Evolutionary conservation across 2,329 filamentous ascomycete genomes (phyloP).

Genomic region (Didymella arachidicola): DNA sequence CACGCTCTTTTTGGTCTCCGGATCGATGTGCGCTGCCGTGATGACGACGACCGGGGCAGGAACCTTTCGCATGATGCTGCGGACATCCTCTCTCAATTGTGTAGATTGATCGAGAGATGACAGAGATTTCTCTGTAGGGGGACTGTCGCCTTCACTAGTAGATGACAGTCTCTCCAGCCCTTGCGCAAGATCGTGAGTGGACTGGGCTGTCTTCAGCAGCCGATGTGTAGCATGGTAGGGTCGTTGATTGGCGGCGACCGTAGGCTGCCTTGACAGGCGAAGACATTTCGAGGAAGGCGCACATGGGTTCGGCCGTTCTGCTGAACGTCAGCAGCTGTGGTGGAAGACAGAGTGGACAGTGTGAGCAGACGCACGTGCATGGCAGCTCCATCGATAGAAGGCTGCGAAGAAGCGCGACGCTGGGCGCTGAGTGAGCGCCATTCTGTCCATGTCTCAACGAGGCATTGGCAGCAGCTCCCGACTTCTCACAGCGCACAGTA

Average conservation of each 20-base stretch:
- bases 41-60: constrained; percentile 66
- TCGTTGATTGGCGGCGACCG: background rate
- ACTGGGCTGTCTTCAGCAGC: constrained; percentile 1
- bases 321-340: constrained; percentile 9
- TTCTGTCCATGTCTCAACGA: constrained; percentile 13
- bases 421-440: constrained; percentile 33
- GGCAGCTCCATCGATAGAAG: constrained; percentile 55
- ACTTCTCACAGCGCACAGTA: background rate
- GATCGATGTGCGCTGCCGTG: constrained; percentile 48
- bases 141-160: background rate
- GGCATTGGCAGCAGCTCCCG: constrained; percentile 3
- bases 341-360: background rate
- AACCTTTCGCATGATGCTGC: constrained; percentile 61
- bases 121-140: too few species aligned
- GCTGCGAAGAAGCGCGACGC: constrained; percentile 53
- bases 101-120: background rate
- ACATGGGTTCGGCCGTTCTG: constrained; percentile 25
- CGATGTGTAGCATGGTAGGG: constrained; percentile 9
- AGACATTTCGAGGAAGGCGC: background rate
- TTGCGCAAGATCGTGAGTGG: constrained; percentile 3
- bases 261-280: background rate
- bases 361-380: constrained; percentile 33
- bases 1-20: constrained; percentile 21
- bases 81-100: constrained; percentile 27
- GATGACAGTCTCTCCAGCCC: background rate